Evolutionary conservation across 1,139 yeast species (phyloP).

Genomic region (Candida sojae): DNA sequence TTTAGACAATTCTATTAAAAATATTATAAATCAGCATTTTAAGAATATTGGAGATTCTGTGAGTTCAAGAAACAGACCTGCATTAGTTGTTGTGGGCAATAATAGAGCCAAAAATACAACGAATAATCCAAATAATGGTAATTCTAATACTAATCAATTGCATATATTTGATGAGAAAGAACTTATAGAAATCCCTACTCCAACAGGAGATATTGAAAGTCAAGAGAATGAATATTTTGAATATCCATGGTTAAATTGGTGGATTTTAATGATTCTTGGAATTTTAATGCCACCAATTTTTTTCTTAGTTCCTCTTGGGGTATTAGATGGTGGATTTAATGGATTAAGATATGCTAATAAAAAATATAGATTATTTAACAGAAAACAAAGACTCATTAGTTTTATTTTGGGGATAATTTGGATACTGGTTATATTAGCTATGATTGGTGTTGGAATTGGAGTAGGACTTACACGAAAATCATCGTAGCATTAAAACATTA

Average conservation of each 20-base stretch:
- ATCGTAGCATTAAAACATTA: neutral
- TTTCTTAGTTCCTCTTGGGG: slow-evolving; percentile 32
- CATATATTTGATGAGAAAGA: slow-evolving; percentile 4
- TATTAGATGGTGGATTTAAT: slow-evolving; percentile 29
- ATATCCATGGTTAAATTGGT: slow-evolving; percentile 22
- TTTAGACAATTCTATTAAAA: slow-evolving; percentile 2
- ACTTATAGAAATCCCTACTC: neutral
- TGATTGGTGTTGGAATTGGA: slow-evolving; percentile 46
- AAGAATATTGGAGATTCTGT: slow-evolving; percentile 1
- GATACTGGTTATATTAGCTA: slow-evolving; percentile 34
- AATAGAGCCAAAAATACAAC: neutral
- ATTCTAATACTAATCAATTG: neutral
- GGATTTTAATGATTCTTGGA: slow-evolving; percentile 28
- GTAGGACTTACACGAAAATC: slow-evolving; percentile 13
- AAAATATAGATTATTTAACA: slow-evolving; percentile 21
- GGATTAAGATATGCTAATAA: slow-evolving; percentile 19
- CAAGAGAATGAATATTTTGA: slow-evolving; percentile 8
- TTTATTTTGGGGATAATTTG: slow-evolving; percentile 34
- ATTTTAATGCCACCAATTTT: slow-evolving; percentile 37
- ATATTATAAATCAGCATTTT: slow-evolving; percentile 3
- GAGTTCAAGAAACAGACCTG: neutral
- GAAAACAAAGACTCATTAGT: slow-evolving; percentile 35
- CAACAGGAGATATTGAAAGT: slow-evolving; percentile 20
- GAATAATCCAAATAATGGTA: neutral
- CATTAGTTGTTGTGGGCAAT: neutral